Evolutionary conservation across 352 stramenopile genomes (phyloP), one percentile per base, ranked within the genome.

Genomic region (Phytophthora fragariae): DNA sequence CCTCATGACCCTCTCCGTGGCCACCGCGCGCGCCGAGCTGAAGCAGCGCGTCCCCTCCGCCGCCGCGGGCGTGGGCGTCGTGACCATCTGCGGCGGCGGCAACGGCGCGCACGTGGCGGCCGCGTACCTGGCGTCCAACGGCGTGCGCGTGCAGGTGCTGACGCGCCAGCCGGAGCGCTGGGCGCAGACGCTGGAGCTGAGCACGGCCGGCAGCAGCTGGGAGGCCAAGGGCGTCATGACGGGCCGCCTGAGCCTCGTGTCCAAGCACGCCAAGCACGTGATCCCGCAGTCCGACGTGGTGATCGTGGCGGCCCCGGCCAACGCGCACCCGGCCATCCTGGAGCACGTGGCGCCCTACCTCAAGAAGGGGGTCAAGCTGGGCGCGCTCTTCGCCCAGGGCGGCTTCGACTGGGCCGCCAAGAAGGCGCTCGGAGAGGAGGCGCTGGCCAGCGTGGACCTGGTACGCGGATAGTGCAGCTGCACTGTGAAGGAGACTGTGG

Each of bases 381-480:
- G 93, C 46, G 92, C 93, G 50, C 77, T 98, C 5, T 98, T 98
- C 61, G 93, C 92, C 15, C 93, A 98, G 64, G 92, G 92, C n/a
- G 92, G 93, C 35, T 98, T 98, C 49, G 93, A 98, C 70, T 98
- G 93, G 93, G 93, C 93, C 1, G 91, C 81, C 27, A 96, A 94
- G 82, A 95, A 97, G 72, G 88, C 90, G 27, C 86, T 98, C 8
- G 91, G 91, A 19, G 75, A 86, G 27, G 75, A 86, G 44, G 85
- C 81, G 44, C 79, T 93, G 11, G 75, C 75, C 8, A 78, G 82
- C 37, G 61, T 93, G 33, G 86, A 92, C 53, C 69, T 93, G 73
- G 86, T 93, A 74, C 41, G 75, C 70, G 55, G 11, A 53, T 1
- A 27, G 17, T 68, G 46, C 39, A 7, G 39, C 39, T 47, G 39